These are phyloP conservation scores for Elaphomyces granulatus DNA, from an alignment of 495 filamentous ascomycete genomes.

Conservation along the genomic window DNA sequence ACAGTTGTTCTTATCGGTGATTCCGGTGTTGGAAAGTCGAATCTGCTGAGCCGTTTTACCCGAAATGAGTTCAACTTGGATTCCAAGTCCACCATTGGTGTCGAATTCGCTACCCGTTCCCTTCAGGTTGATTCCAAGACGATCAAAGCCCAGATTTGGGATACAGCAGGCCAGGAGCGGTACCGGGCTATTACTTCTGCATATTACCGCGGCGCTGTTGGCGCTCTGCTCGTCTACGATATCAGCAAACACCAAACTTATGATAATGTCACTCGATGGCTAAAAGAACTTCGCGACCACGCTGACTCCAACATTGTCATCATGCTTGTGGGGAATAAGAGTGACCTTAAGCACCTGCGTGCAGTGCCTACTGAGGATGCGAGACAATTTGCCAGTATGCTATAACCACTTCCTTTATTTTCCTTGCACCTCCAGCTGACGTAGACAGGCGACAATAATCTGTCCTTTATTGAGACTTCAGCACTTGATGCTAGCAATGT, in stretches of 20 bases:
- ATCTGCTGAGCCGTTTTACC: conserved; percentile 97
- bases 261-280: conserved; percentile 96
- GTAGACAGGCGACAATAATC: conserved; percentile 72
- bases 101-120: conserved; percentile 96
- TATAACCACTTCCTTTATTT: not conserved
- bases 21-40: conserved; percentile 98
- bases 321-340: conserved; percentile 99
- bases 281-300: conserved; percentile 97
- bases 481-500: conserved; percentile 98
- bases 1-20: conserved; percentile 97
- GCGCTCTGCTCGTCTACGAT: conserved; percentile 96
- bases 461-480: conserved; percentile 98
- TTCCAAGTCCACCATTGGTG: conserved; percentile 99
- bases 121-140: conserved; percentile 99
- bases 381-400: conserved; percentile 92
- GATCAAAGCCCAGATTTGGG: conserved; percentile 99
- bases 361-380: conserved; percentile 97
- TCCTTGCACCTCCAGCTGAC: conserved; percentile 7
- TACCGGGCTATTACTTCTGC: conserved; percentile 98
- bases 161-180: conserved; percentile 97
- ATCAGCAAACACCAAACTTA: conserved; percentile 99
- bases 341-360: conserved; percentile 95
- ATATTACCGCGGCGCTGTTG: conserved; percentile 96
- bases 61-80: conserved; percentile 99
- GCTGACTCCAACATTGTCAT: conserved; percentile 99